Evolutionary conservation across 352 stramenopile species (phyloP), one percentile per base, ranked within the genome.

Genomic region (Globisporangium rhizosaccharum): DNA sequence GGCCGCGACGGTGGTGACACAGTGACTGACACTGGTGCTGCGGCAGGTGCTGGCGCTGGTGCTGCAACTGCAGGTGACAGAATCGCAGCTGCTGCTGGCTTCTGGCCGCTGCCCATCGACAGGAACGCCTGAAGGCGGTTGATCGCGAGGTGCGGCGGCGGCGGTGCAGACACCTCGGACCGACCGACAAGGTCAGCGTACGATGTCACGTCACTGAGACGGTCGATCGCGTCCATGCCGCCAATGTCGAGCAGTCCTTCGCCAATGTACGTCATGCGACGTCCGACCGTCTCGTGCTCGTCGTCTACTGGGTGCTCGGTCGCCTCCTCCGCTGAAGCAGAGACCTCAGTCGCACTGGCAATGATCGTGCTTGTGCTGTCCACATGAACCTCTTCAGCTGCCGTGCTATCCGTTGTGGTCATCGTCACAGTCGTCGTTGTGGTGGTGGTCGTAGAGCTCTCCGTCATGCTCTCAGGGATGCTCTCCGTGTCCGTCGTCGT

Each of bases 231-330:
- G 30, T 71, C 68, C 59, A 85, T 68, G 55, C 77, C 66, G 18
- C 72, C 75, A 42, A 58, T 20, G 20, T 73, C 76, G 18, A 85
- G 62, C 5, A 88, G 65, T 0, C 80, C 80, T 57, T 90, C 80
- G 51, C 80, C 78, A 52, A 90, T 82, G 72, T 76, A 90, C 58
- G 76, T 87, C 68, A 84, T 68, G 25, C 76, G 71, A 14, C 73
- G 72, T 17, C 73, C 67, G 12, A 75, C 18, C 15, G 60, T 17
- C 10, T 39, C 23, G 1, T 41, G 28, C 28, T 48, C 30, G 23
- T 52, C 46, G 23, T 61, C 48, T 54, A 8, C 8, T 3, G 9
- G 6, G n/a, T 9, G 6, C 17, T 12, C 5, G 41, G 15, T 23
- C 41, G 41, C 5, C 14, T 47, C 18, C 1, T 47, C 41, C 4